Percentiles rank a stretch among this genome's conserved stretches.
These are phyloP conservation scores for Penicillium decumbens DNA, from an alignment of 2,329 filamentous ascomycete species.

Conservation along the genomic window DNA sequence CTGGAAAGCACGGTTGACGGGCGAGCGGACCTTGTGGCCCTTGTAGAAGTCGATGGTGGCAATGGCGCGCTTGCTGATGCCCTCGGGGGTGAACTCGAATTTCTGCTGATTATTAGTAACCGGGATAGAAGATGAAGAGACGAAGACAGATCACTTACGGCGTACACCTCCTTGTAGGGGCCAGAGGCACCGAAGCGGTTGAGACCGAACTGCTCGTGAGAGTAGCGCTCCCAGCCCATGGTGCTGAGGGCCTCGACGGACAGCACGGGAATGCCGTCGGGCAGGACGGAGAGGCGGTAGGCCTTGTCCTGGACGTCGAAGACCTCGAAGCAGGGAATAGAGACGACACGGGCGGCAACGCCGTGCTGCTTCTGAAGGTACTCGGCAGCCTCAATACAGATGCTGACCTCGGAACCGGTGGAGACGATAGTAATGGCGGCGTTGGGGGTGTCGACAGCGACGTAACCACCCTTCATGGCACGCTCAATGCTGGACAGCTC, in stretches of 20 bases:
- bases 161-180: constrained; percentile 96
- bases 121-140: not conserved
- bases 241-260: constrained; percentile 89
- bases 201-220: constrained; percentile 98
- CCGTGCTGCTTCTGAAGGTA: constrained; percentile 82
- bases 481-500: constrained; percentile 88
- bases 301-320: constrained; percentile 93
- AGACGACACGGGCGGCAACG: constrained; percentile 85
- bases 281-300: constrained; percentile 87
- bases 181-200: constrained; percentile 98
- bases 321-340: constrained; percentile 93
- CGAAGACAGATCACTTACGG: constrained; percentile 51
- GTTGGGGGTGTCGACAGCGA: constrained; percentile 74
- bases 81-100: constrained; percentile 98
- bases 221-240: constrained; percentile 98
- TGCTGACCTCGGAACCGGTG: constrained; percentile 91
- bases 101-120: constrained; percentile 55
- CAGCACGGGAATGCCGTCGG: constrained; percentile 87
- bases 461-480: constrained; percentile 92
- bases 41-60: constrained; percentile 98
- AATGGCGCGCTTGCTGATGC: constrained; percentile 88
- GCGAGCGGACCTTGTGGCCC: constrained; percentile 86
- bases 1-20: constrained; percentile 95
- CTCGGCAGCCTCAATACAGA: constrained; percentile 90
- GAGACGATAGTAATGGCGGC: constrained; percentile 86